Evolutionary conservation across 805 yeast genomes (phyloP).

Genomic region (Wickerhamiella qilinensis): DNA sequence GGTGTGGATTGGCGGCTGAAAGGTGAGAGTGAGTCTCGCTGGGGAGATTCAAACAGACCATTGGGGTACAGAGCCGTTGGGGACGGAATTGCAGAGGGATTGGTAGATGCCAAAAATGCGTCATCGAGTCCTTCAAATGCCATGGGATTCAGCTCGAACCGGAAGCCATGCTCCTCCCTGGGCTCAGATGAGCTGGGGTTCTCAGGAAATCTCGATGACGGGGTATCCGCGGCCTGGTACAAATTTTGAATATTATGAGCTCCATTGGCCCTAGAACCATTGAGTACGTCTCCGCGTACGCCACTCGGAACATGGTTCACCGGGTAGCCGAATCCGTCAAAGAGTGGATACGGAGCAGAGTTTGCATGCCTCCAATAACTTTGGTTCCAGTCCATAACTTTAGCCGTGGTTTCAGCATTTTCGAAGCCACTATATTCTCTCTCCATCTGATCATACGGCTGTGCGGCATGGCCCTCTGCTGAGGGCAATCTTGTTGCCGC

Average conservation of each 20-base stretch:
- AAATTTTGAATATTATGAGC: background rate
- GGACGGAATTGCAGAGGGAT: background rate
- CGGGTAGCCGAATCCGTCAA: too few species aligned
- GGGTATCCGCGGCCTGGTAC: background rate
- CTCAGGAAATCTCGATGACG: background rate
- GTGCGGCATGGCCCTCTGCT: background rate
- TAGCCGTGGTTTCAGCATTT: background rate
- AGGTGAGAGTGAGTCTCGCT: background rate
- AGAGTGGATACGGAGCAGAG: background rate
- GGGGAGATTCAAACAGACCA: background rate
- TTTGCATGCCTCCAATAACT: background rate
- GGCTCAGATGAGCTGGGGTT: background rate
- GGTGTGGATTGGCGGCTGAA: background rate
- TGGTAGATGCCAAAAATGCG: conserved; percentile 1
- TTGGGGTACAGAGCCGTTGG: background rate
- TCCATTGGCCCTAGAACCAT: background rate
- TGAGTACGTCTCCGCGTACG: background rate
- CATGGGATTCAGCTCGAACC: conserved; percentile 6
- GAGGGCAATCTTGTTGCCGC: too few species aligned
- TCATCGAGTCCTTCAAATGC: conserved; percentile 7
- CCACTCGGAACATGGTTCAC: background rate
- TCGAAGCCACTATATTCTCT: too few species aligned
- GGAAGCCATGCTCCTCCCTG: conserved; percentile 2
- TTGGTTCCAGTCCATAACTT: background rate
- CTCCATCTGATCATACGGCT: too few species aligned